Percentiles rank a stretch among this genome's conserved stretches.
Evolutionary conservation across 306 rosid species (phyloP).

Genomic region (Phaseolus lunatus): DNA sequence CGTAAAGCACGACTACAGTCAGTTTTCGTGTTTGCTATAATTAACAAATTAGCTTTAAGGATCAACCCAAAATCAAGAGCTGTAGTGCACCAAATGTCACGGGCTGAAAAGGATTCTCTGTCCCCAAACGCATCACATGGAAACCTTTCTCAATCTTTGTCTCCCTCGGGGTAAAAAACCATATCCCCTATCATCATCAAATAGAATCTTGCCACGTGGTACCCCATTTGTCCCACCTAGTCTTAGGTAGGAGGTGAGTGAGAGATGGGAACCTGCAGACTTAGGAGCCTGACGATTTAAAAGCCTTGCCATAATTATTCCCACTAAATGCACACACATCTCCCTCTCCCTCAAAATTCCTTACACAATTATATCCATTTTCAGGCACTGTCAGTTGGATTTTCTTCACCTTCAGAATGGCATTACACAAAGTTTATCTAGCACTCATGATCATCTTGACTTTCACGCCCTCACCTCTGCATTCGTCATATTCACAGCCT

Average conservation of each 20-base stretch:
- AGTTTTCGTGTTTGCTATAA: conserved; percentile 23
- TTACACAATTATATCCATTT: conserved; percentile 34
- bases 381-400: conserved; percentile 40
- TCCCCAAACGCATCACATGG: conserved; percentile 59
- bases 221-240: conserved; percentile 50
- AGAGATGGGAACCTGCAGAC: conserved; percentile 39
- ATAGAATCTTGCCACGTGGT: conserved; percentile 52
- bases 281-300: conserved; percentile 47
- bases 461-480: conserved; percentile 58
- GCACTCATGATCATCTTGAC: conserved; percentile 53
- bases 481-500: conserved; percentile 50
- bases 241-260: conserved; percentile 30
- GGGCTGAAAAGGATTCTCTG: conserved; percentile 48
- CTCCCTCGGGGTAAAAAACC: conserved; percentile 55
- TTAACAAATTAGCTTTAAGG: conserved; percentile 40
- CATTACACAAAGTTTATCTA: conserved; percentile 57
- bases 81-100: conserved; percentile 60
- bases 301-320: conserved; percentile 58
- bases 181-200: conserved; percentile 52
- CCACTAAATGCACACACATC: conserved; percentile 45
- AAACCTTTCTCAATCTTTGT: conserved; percentile 56
- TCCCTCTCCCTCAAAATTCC: conserved; percentile 38
- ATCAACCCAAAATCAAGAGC: conserved; percentile 53
- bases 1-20: conserved; percentile 11
- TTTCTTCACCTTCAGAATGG: conserved; percentile 65